Conservation (phyloP, 2,329 filamentous ascomycete species). For the Pseudopithomyces chartarum region DNA sequence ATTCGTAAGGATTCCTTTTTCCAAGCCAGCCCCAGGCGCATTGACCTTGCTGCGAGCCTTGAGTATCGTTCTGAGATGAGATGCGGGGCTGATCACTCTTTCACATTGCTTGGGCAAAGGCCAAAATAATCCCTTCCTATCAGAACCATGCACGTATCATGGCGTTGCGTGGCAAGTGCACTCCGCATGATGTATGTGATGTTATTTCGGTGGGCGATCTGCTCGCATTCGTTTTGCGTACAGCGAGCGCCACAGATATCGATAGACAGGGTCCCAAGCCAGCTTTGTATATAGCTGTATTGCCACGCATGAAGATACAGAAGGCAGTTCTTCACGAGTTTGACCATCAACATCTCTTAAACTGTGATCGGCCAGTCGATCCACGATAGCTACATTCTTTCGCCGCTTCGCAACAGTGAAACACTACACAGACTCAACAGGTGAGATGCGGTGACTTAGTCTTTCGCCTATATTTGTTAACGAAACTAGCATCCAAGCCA, state of each 20-base stretch:
- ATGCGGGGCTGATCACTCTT: slow-evolving; percentile 6
- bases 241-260: background rate
- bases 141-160: slow-evolving; percentile 5
- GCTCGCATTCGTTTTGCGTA: slow-evolving; percentile 5
- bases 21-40: slow-evolving; percentile 1
- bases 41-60: background rate
- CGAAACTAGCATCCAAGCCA: background rate
- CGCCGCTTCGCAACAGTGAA: too few species aligned
- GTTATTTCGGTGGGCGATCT: background rate
- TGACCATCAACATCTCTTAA: background rate
- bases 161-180: slow-evolving; percentile 2
- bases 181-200: background rate
- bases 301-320: background rate
- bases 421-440: background rate
- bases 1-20: slow-evolving; percentile 1
- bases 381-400: too few species aligned
- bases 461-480: background rate
- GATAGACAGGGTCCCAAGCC: background rate
- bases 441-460: background rate
- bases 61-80: slow-evolving; percentile 4
- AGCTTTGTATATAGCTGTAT: background rate
- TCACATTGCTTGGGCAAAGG: background rate
- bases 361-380: background rate
- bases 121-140: background rate
- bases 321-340: background rate